These are phyloP conservation scores for Clausena lansium DNA, from an alignment of 345 rosid species.

Conservation along the genomic window DNA sequence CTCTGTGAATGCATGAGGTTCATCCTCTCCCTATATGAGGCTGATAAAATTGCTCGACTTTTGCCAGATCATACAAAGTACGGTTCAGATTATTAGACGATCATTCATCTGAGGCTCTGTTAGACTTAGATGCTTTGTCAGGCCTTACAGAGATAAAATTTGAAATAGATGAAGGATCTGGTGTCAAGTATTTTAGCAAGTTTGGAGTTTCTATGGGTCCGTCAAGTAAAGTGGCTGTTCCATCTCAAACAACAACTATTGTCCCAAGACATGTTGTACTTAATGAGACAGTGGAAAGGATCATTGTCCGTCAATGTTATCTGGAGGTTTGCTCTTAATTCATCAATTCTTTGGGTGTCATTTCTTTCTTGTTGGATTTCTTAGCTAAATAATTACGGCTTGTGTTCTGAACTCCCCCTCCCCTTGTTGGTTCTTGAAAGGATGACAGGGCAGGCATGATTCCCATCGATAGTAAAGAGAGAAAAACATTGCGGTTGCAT, in stretches of 20 bases:
- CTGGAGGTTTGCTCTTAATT: conserved; percentile 57
- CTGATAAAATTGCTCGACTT: background rate
- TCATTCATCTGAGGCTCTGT: conserved; percentile 49
- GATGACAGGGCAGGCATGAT: conserved; percentile 55
- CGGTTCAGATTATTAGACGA: conserved; percentile 52
- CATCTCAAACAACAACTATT: conserved; percentile 63
- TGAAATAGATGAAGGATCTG: conserved; percentile 53
- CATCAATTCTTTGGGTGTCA: conserved; percentile 4
- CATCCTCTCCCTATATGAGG: background rate
- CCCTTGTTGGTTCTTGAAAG: conserved; percentile 29
- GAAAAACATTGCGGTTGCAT: conserved; percentile 49
- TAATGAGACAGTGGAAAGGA: conserved; percentile 64
- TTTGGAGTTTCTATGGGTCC: conserved; percentile 75
- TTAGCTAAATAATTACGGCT: conserved; percentile 11
- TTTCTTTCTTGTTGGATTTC: background rate
- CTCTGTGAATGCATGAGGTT: conserved; percentile 5
- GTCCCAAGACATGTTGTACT: conserved; percentile 72
- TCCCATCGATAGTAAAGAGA: conserved; percentile 54
- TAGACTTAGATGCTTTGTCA: conserved; percentile 83
- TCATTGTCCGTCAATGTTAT: conserved; percentile 70
- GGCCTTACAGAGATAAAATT: conserved; percentile 81
- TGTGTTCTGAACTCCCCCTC: background rate
- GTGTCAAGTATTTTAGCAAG: conserved; percentile 53
- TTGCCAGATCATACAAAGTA: conserved; percentile 64
- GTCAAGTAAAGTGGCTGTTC: conserved; percentile 45